These are phyloP conservation scores for Neurospora sp. DNA, from an alignment of 495 filamentous ascomycete genomes.

Conservation along the genomic window DNA sequence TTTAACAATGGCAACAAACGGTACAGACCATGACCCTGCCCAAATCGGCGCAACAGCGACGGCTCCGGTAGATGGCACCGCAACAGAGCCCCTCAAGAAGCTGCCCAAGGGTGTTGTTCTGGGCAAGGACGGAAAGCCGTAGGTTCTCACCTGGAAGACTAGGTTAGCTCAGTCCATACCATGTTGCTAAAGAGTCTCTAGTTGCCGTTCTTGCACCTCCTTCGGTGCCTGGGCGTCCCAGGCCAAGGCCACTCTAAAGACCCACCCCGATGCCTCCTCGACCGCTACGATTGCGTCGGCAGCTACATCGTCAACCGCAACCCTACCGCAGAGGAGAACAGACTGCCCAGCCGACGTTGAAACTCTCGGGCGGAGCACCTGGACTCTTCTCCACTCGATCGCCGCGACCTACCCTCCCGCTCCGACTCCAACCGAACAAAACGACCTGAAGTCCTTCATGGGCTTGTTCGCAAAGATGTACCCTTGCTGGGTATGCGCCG, in stretches of 20 bases:
- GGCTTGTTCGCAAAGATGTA: slow-evolving; percentile 71
- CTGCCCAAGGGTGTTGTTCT: slow-evolving; percentile 73
- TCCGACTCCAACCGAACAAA: slow-evolving; percentile 56
- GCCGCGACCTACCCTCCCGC: slow-evolving; percentile 70
- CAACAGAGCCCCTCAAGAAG: slow-evolving; percentile 24
- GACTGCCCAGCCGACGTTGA: slow-evolving; percentile 80
- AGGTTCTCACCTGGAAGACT: slow-evolving; percentile 23
- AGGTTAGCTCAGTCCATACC: background rate
- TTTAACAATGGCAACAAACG: background rate
- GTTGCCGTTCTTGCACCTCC: slow-evolving; percentile 83
- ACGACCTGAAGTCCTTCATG: slow-evolving; percentile 70
- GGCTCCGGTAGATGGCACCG: background rate
- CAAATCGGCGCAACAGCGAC: background rate
- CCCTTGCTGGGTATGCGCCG: slow-evolving; percentile 90
- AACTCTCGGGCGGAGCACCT: slow-evolving; percentile 69
- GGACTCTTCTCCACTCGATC: slow-evolving; percentile 89
- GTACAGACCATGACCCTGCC: background rate
- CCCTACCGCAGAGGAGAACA: slow-evolving; percentile 3
- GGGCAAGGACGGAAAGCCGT: slow-evolving; percentile 95
- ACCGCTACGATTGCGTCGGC: slow-evolving; percentile 20
- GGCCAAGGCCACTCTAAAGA: slow-evolving; percentile 52
- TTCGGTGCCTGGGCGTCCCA: slow-evolving; percentile 52
- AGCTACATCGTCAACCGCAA: slow-evolving; percentile 9
- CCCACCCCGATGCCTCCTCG: slow-evolving; percentile 16
- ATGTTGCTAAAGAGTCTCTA: slow-evolving; percentile 26